phyloP scores from a whole-genome alignment of 768 basidiomycete genomes.

The Pleurotus platypus region DNA sequence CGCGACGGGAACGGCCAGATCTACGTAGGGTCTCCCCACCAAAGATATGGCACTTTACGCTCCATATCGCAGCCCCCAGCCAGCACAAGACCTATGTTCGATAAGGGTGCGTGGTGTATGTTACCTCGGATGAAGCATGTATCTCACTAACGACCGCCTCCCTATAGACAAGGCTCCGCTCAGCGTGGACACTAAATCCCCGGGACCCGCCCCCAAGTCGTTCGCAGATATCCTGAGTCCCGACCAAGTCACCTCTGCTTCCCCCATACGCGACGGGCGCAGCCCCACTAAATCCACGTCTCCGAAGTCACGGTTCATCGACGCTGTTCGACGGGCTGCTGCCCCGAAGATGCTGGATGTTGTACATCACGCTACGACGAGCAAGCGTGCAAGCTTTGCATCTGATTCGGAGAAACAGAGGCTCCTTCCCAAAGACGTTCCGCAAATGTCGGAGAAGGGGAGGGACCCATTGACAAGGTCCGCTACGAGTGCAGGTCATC shows the following conservation, averaged over 20 bases:
- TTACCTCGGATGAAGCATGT: too few species aligned
- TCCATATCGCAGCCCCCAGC: neutral
- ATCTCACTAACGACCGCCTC: neutral
- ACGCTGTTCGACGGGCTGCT: slow-evolving; percentile 4
- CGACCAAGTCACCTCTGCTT: slow-evolving; percentile 1
- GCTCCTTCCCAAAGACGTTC: neutral
- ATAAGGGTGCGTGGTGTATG: neutral
- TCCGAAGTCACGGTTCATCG: slow-evolving; percentile 4
- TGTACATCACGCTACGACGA: neutral
- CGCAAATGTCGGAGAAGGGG: neutral
- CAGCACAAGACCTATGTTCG: neutral
- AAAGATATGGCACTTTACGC: slow-evolving; percentile 5
- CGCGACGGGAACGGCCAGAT: neutral
- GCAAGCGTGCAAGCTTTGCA: neutral
- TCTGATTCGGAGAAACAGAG: neutral
- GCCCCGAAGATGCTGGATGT: slow-evolving; percentile 9
- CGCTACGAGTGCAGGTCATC: slow-evolving; percentile 8
- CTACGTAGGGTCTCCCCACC: slow-evolving; percentile 3
- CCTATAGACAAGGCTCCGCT: neutral
- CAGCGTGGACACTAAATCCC: neutral
- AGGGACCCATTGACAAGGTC: neutral
- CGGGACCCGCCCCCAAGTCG: neutral
- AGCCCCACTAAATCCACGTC: neutral
- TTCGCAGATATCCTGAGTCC: slow-evolving; percentile 3
- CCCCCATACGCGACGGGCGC: neutral